Base-by-base conservation (phyloP, 139 green algal species). In the Micractinium conductrix region DNA sequence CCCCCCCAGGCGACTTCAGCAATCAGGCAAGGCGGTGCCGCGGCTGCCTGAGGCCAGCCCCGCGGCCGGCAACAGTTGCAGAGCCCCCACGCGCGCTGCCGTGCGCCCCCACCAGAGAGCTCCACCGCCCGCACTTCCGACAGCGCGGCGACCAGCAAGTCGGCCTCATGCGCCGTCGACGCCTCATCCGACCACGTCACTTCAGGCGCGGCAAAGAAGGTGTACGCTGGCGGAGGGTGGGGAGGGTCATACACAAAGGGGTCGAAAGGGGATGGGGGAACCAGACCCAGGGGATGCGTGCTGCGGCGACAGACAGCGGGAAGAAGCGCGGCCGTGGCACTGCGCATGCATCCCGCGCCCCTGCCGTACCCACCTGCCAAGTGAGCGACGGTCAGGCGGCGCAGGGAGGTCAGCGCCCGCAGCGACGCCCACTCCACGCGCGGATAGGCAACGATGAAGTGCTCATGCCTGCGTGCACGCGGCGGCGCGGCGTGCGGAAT, bases 381-480 rank as follows among this genome's bases (percentile, higher is more conserved):
- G 73, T 79, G 44, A n/a, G 16, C 9, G n/a, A 79, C 21, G 7
- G 30, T n/a, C 44, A 79, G 73, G 4, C 19, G n/a, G n/a, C 33
- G 45, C 73, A 79, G 45, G 26, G 30, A 14, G 44, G 44, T 5
- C 73, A 79, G 73, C 44, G 21, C 7, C 2, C 40, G 40, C 73
- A 79, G 73, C 40, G 73, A 44, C 1, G 45, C 45, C 44, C 45
- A 79, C 17, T 79, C 73, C n/a, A 79, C 28, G 8, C 45, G 73
- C 4, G 73, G 73, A 45, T 79, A 45, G 44, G 65, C n/a, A 44
- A 79, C 73, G 8, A 79, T n/a, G 28, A 79, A 79, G n/a, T 44
- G n/a, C 44, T 79, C 73, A 28, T 78, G 70, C 43, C 33, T 4
- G 33, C 26, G 58, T 35, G 58, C 58, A 28, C 58, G 26, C n/a